Evolutionary conservation across 306 rosid species (phyloP), one percentile per base, ranked within the genome.

Genomic region (Lathyrus aphaca): DNA sequence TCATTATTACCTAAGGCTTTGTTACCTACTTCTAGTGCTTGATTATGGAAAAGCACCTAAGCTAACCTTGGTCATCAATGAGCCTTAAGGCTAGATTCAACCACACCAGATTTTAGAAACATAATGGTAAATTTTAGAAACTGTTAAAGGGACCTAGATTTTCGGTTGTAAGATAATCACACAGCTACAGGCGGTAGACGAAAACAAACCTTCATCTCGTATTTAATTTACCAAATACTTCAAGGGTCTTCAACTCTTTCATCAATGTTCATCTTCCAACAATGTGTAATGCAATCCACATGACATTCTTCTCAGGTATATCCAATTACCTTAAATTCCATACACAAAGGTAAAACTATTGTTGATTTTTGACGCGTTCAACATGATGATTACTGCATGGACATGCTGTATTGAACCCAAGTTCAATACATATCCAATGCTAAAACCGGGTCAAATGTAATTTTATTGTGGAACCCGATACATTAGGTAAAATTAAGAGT

Each of bases 341-440:
- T 48, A 45, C 42, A 38, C 64, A 68, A 39, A 56, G 64, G 68
- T 23, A 38, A 38, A 30, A 23, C 23, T 39, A 25, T 1, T 68
- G 64, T 64, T 39, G 44, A 29, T 42, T 30, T 21, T 1, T 53
- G 54, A 37, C 0, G 42, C 27, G 57, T n/a, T 72, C 65, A 39
- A 68, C 67, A 48, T 32, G 43, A 16, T 10, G 25, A 42, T 66
- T 63, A 39, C 18, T 23, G 27, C 53, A 77, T 63, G 66, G 25
- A 23, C 42, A 62, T n/a, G 43, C 15, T 56, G 77, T 3, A 48
- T 40, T 48, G 69, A 72, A 57, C 37, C 16, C 50, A 30, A 30
- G 71, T 42, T 63, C 43, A 78, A 66, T 18, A 29, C 38, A 66
- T 48, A 42, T 29, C 44, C 68, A 10, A 48, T 39, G 71, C 66